A percentile compares a stretch with the other conserved stretches of the same genome.
Conservation (phyloP, 805 yeast species). For the Metschnikowia rubicola region DNA sequence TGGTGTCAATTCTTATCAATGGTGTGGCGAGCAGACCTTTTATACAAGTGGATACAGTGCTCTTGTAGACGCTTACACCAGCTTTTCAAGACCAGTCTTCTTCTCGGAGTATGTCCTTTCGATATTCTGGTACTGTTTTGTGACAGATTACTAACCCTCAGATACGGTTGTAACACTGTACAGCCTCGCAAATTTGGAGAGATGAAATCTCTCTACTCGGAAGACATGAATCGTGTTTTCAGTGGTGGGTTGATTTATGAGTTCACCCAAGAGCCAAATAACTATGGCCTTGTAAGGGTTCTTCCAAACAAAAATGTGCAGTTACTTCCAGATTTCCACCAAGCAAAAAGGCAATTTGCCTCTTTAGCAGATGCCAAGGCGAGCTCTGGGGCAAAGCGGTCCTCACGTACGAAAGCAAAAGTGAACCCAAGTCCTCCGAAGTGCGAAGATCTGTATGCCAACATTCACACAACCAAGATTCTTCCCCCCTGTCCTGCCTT, state of each 20-base stretch:
- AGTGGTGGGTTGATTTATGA: conserved; percentile 87
- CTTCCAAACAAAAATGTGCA: conserved; percentile 40
- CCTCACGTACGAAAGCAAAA: conserved; percentile 12
- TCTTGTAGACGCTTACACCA: conserved; percentile 68
- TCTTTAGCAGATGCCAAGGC: conserved; percentile 29
- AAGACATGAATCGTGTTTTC: conserved; percentile 69
- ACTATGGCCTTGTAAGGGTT: conserved; percentile 68
- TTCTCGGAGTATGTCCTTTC: conserved; percentile 64
- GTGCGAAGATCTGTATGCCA: conserved; percentile 33
- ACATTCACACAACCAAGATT: conserved; percentile 39
- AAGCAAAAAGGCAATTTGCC: conserved; percentile 46
- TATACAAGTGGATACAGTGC: conserved; percentile 63
- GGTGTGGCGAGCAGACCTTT: conserved; percentile 87
- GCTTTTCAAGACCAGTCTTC: conserved; percentile 73
- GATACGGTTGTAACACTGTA: conserved; percentile 77
- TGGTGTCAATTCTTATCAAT: conserved; percentile 78
- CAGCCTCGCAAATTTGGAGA: conserved; percentile 79
- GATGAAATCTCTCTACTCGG: conserved; percentile 62
- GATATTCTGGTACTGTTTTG: background rate
- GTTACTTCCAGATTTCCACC: conserved; percentile 48
- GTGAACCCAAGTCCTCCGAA: conserved; percentile 15
- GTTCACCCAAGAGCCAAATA: conserved; percentile 72
- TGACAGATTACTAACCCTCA: conserved; percentile 15
- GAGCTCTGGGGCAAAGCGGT: conserved; percentile 19
- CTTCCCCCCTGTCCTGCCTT: conserved; percentile 45